phyloP scores from a whole-genome alignment of 163 green algal genomes.

The Scenedesmus sp. region DNA sequence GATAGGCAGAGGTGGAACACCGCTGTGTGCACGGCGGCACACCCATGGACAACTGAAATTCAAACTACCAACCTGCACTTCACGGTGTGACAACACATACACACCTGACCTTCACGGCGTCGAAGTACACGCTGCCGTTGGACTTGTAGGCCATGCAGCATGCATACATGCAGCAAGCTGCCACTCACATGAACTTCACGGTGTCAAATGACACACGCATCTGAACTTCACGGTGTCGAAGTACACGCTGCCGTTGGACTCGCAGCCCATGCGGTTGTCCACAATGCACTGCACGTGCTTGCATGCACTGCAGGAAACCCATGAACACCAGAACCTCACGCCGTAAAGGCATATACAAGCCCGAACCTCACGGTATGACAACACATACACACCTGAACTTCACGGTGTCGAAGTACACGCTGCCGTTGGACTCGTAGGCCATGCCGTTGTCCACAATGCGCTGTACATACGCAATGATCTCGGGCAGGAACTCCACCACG shows the following conservation, averaged over 20 bases:
- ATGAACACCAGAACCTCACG: too few relatives aligned
- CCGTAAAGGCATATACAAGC: too few relatives aligned
- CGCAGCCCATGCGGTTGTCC: slow-evolving; percentile 66
- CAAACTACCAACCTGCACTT: too few relatives aligned
- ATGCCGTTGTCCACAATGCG: slow-evolving; percentile 91
- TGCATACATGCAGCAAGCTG: not conserved
- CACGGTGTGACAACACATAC: not conserved
- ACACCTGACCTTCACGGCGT: slow-evolving; percentile 90
- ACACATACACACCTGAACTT: slow-evolving; percentile 77
- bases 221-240: too few relatives aligned
- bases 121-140: slow-evolving; percentile 97
- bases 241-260: too few relatives aligned
- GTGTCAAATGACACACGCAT: too few relatives aligned
- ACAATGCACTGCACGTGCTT: slow-evolving; percentile 91
- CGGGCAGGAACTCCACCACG: slow-evolving; percentile 96
- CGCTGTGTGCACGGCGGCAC: too few relatives aligned
- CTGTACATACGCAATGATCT: slow-evolving; percentile 91
- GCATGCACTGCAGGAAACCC: too few relatives aligned
- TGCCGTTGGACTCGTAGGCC: slow-evolving; percentile 89
- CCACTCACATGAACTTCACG: too few relatives aligned
- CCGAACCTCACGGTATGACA: not conserved
- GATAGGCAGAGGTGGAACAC: too few relatives aligned
- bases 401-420: slow-evolving; percentile 98
- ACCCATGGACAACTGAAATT: too few relatives aligned
- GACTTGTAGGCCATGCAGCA: slow-evolving; percentile 84